Conservation (phyloP, 2,329 filamentous ascomycete species). For the Diaporthe destruens region DNA sequence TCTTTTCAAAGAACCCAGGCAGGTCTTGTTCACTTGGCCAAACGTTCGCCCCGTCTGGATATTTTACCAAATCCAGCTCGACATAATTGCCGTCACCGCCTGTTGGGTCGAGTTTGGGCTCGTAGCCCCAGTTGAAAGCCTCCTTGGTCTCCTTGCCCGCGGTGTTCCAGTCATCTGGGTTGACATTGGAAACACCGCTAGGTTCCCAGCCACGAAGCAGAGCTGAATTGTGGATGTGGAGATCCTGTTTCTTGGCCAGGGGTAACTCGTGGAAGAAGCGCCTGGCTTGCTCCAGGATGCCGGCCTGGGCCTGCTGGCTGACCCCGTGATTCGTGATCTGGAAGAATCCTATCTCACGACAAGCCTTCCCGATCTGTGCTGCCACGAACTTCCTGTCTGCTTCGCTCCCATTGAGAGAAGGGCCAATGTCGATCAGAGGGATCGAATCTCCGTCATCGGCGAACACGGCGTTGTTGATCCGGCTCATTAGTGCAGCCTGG, state of each 20-base stretch:
- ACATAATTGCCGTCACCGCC: slow-evolving; percentile 22
- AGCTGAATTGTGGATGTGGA: slow-evolving; percentile 42
- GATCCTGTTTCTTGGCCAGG: slow-evolving; percentile 42
- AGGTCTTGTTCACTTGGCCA: slow-evolving; percentile 33
- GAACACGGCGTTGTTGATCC: slow-evolving; percentile 25
- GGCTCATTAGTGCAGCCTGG: slow-evolving; percentile 13
- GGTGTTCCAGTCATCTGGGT: slow-evolving; percentile 16
- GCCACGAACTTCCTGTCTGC: not conserved
- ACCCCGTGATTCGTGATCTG: slow-evolving; percentile 47
- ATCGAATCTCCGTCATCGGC: slow-evolving; percentile 11
- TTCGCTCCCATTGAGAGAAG: slow-evolving; percentile 21
- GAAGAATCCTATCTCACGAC: slow-evolving; percentile 47
- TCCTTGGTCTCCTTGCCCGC: slow-evolving; percentile 39
- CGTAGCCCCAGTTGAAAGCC: slow-evolving; percentile 42
- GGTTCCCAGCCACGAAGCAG: slow-evolving; percentile 42
- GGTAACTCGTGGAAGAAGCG: slow-evolving; percentile 44
- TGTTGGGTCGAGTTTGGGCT: slow-evolving; percentile 39
- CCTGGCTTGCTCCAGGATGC: slow-evolving; percentile 42
- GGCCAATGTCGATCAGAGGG: slow-evolving; percentile 31
- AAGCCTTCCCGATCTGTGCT: slow-evolving; percentile 21
- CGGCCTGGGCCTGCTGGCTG: slow-evolving; percentile 39
- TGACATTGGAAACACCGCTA: slow-evolving; percentile 12
- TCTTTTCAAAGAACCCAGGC: slow-evolving; percentile 23
- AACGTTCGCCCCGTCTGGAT: slow-evolving; percentile 24
- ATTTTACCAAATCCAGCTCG: slow-evolving; percentile 13